Evolutionary conservation across 805 yeast species (phyloP).

Genomic region (Blastobotrys mokoenaii): DNA sequence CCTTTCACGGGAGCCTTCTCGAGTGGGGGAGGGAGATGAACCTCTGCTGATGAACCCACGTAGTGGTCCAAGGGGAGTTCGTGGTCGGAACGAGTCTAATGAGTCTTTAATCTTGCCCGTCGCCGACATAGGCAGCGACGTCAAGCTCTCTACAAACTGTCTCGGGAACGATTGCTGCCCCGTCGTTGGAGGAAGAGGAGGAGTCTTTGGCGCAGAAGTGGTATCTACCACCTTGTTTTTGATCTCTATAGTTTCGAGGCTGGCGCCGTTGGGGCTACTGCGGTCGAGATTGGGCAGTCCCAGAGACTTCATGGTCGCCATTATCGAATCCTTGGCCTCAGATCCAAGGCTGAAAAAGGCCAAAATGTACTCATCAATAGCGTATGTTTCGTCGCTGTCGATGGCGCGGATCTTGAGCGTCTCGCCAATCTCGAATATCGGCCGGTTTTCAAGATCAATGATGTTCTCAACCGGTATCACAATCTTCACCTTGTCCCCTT

Average conservation of each 20-base stretch:
- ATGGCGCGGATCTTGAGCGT: conserved; percentile 54
- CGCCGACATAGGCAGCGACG: too few relatives aligned
- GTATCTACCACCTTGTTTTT: conserved; percentile 7
- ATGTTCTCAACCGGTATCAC: conserved; percentile 69
- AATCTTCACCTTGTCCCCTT: conserved; percentile 62
- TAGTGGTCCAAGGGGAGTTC: background rate
- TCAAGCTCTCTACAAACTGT: too few relatives aligned
- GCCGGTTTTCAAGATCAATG: conserved; percentile 48
- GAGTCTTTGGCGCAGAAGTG: too few relatives aligned
- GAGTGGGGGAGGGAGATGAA: too few relatives aligned
- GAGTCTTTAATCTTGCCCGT: too few relatives aligned
- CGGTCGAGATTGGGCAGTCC: conserved; percentile 6
- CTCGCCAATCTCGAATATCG: conserved; percentile 47
- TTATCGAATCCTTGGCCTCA: conserved; percentile 21
- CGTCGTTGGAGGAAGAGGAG: too few relatives aligned
- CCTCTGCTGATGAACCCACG: too few relatives aligned
- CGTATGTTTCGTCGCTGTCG: conserved; percentile 44
- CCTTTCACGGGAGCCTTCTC: background rate
- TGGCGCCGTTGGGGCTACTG: too few relatives aligned
- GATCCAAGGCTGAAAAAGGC: conserved; percentile 44
- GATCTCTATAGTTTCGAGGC: background rate
- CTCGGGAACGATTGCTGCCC: too few relatives aligned
- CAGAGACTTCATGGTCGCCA: conserved; percentile 6
- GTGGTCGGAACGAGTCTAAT: background rate
- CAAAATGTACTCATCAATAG: conserved; percentile 61